Base-by-base conservation (phyloP, 1,139 yeast genomes). In the Torulaspora globosa region DNA sequence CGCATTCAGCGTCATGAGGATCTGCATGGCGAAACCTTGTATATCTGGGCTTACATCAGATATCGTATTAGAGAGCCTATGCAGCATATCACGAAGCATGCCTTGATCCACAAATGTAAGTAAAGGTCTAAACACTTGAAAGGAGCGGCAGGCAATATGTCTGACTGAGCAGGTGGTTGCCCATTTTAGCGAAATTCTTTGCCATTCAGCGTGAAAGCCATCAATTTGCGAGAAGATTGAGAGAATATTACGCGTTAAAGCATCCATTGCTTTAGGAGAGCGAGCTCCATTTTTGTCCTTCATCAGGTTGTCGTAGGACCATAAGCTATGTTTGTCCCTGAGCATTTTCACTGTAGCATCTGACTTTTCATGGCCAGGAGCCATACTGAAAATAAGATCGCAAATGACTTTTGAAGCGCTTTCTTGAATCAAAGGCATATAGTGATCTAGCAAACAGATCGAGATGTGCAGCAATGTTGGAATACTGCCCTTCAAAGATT, bases 101-200 rank as follows among this genome's bases (percentile, higher is more conserved):
- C 78, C 75, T 60, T 85, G 92, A 60, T 92, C 97, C 52, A 92
- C 70, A 55, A 83, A 81, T 11, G 86, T 78, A 12, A 89, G 69
- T 43, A 92, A 68, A 3, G 95, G 86, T 41, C 99, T 73, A 68
- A 90, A 92, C 0, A 89, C 76, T 63, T 94, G 98, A 66, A 94
- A 92, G 0, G 97, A 89, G 27, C 98, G 78, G 58, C 98, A 92
- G 0, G 99, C 98, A 59, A 92, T 79, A 63, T 94, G 99, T 58
- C 97, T 76, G 0, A 92, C 98, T 2, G 97, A 95, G 70, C 98
- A 92, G 1, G 96, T 82, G 0, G 98, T 92, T 0, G 98, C 97
- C 98, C 98, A 94, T 31, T 76, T 75, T 39, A 94, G 71, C 0
- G 97, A 87, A 1, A 80, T 80, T 39, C 84, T 71, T 43, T 95